phyloP scores from a whole-genome alignment of 176 grass and related monocot species.

The Chloris gayana region DNA sequence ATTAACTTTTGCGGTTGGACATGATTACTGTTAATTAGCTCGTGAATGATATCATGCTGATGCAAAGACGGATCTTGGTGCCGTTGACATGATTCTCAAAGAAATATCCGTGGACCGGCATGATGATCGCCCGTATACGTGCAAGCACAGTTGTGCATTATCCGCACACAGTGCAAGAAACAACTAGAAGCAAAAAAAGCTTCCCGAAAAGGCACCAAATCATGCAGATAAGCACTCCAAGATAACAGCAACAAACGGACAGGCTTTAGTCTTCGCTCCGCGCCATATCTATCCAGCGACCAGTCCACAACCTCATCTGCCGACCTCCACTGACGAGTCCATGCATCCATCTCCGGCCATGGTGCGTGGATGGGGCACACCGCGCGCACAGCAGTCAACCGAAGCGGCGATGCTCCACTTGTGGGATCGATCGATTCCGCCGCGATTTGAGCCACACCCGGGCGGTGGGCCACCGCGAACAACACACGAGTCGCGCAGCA shows the following conservation, averaged over 20 bases:
- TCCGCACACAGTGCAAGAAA: not conserved
- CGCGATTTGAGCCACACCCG: not conserved
- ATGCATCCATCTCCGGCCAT: not conserved
- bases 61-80: not conserved
- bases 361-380: constrained; percentile 26
- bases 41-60: not conserved
- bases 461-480: not conserved
- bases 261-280: not conserved
- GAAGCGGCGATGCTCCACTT: not conserved
- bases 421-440: constrained; percentile 5
- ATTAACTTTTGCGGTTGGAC: no score
- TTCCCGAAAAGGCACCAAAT: not conserved
- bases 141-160: not conserved
- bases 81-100: not conserved
- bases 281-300: not conserved
- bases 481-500: not conserved
- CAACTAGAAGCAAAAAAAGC: not conserved
- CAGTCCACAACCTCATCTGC: not conserved
- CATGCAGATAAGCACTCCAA: not conserved
- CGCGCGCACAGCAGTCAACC: constrained; percentile 16
- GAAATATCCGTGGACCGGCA: not conserved
- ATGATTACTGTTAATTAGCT: not conserved
- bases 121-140: not conserved
- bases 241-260: not conserved
- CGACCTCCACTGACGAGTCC: not conserved